Percentiles rank a stretch among this genome's conserved stretches.
phyloP scores from a whole-genome alignment of 1,284 basidiomycete species.

The Naganishia sp. region DNA sequence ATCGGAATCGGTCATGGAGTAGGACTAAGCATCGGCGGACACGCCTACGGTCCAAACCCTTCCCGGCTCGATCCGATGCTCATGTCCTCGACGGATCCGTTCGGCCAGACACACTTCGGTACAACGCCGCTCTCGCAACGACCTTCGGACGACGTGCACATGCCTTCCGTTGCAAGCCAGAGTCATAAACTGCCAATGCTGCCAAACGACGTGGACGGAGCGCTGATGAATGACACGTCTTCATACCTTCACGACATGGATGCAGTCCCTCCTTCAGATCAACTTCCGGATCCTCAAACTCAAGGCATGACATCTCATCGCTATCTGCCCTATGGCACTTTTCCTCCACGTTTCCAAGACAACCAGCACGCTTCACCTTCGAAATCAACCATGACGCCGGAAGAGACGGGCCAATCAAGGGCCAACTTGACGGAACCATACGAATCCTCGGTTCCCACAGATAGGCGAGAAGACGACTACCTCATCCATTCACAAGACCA shows the following conservation, averaged over 20 bases:
- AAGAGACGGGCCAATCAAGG: background rate
- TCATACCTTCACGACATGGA: too few relatives aligned
- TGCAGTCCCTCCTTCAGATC: background rate
- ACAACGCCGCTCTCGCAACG: too few relatives aligned
- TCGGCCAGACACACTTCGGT: too few relatives aligned
- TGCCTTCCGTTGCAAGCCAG: too few relatives aligned
- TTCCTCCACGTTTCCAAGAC: background rate
- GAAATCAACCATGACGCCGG: background rate
- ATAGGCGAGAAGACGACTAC: conserved; percentile 7
- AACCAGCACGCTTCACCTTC: background rate
- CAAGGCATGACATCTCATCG: background rate
- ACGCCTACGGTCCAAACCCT: background rate
- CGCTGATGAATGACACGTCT: too few relatives aligned
- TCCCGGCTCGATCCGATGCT: too few relatives aligned
- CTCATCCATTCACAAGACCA: conserved; percentile 12
- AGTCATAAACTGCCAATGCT: too few relatives aligned
- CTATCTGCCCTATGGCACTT: background rate
- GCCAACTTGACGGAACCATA: background rate
- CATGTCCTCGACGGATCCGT: too few relatives aligned
- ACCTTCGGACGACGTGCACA: too few relatives aligned
- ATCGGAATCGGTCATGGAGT: background rate
- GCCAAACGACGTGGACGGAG: too few relatives aligned
- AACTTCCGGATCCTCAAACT: too few relatives aligned
- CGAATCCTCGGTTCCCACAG: background rate
- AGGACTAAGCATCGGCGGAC: background rate